Percentiles rank a stretch among this genome's conserved stretches.
These are phyloP conservation scores for Alternaria sp. DNA, from an alignment of 2,329 filamentous ascomycete genomes.

Conservation along the genomic window DNA sequence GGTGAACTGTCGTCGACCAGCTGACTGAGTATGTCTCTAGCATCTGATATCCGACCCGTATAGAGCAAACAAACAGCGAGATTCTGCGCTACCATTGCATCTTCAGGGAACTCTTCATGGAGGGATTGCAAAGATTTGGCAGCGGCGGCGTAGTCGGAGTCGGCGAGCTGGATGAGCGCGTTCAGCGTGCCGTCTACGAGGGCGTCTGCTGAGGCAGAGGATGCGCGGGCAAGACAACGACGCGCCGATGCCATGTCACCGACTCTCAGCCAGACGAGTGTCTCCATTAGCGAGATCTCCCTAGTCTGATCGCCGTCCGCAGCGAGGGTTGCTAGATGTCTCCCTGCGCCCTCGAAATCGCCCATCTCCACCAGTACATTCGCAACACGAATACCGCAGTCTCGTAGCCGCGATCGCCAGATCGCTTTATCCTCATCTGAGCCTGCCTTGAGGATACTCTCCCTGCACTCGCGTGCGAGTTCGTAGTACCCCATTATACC, in stretches of 20 bases:
- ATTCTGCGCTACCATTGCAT: conserved; percentile 81
- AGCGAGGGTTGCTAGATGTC: conserved; percentile 70
- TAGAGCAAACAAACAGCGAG: conserved; percentile 85
- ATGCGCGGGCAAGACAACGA: conserved; percentile 54
- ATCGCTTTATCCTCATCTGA: conserved; percentile 62
- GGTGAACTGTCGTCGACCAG: conserved; percentile 64
- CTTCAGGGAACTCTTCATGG: conserved; percentile 54
- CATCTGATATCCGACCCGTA: conserved; percentile 70
- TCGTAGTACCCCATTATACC: conserved; percentile 92
- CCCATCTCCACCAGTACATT: conserved; percentile 83
- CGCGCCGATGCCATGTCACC: conserved; percentile 77
- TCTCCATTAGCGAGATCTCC: conserved; percentile 51
- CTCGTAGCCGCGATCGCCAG: conserved; percentile 76
- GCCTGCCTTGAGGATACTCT: conserved; percentile 55
- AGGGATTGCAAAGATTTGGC: conserved; percentile 66
- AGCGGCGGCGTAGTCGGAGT: conserved; percentile 73
- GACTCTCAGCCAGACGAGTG: conserved; percentile 77
- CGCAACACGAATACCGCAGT: conserved; percentile 72
- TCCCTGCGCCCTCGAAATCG: conserved; percentile 78
- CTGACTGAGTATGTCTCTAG: conserved; percentile 69
- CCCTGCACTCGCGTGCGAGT: conserved; percentile 77
- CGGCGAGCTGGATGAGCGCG: conserved; percentile 78
- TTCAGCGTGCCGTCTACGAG: conserved; percentile 57
- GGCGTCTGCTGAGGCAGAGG: conserved; percentile 29
- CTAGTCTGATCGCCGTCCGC: conserved; percentile 7